Base-by-base conservation (phyloP, 140 eudicot genomes). In the Stevia rebaudiana region DNA sequence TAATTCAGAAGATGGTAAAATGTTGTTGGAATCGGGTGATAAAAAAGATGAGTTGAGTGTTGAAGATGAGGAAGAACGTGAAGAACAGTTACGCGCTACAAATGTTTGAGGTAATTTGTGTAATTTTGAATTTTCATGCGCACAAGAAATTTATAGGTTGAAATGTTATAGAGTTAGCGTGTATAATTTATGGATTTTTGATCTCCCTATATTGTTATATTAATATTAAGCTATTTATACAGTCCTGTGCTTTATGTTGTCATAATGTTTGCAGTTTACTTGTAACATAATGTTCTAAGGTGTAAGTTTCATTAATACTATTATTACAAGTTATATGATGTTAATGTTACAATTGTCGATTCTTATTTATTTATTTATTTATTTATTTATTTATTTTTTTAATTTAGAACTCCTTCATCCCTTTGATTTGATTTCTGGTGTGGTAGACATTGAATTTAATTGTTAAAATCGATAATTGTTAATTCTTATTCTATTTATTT, bases 61-160 rank as follows among this genome's bases (percentile, higher is more conserved):
- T 28, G 83, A 69, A 54, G 82, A 82, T 40, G 87, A 77, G 63
- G 86, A 76, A 63, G 92, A 79, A 11, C 31, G 16, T 13, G 76
- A 72, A 61, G 81, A 77, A 66, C 66, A 28, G 30, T 44, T 70
- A 22, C 56, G 31, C 8, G 80, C 69, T 17, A 74, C 78, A 19
- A 76, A 83, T 57, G 30, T 80, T 25, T 80, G 76, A 74, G 78
- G 66, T 70, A 46, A 63, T 42, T 72, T n/a, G 11, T 63, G 68
- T 69, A 48, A 23, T 63, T 55, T 28, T 68, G 66, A 50, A 13
- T 46, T 12, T 71, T 44, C 67, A 3, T 11, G n/a, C 33, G 49
- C 57, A 63, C 59, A 64, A 59, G 72, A 23, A 51, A 73, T 73
- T 11, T 30, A 15, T 73, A 73, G 67, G 68, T 55, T 64, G 58